These are phyloP conservation scores for Lichina pygmaea DNA, from an alignment of 495 filamentous ascomycete species.

Conservation along the genomic window DNA sequence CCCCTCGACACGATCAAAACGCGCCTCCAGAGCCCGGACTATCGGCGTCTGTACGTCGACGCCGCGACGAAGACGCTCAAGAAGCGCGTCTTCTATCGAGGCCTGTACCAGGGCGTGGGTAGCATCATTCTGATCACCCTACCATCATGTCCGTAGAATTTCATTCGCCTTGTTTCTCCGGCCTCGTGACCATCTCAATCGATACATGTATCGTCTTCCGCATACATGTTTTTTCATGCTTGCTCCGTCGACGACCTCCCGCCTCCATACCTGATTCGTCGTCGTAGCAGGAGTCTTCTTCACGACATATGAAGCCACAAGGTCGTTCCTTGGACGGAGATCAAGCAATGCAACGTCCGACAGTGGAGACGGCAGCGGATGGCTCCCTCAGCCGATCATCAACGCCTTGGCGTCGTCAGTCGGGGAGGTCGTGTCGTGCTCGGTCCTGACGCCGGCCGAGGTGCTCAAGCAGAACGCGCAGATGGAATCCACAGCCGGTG, in stretches of 20 bases:
- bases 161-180: background rate
- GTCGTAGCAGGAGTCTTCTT: slow-evolving; percentile 60
- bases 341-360: slow-evolving; percentile 13
- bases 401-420: slow-evolving; percentile 43
- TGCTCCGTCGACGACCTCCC: too few relatives aligned
- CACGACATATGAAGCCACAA: slow-evolving; percentile 59
- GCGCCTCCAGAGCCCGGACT: slow-evolving; percentile 52
- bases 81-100: slow-evolving; percentile 31
- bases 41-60: slow-evolving; percentile 31
- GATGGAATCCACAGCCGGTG: slow-evolving; percentile 21
- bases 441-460: slow-evolving; percentile 70
- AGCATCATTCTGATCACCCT: slow-evolving; percentile 72
- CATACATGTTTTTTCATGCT: background rate
- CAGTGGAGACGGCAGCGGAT: slow-evolving; percentile 5
- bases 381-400: slow-evolving; percentile 32
- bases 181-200: background rate
- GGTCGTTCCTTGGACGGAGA: slow-evolving; percentile 19
- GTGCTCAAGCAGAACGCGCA: slow-evolving; percentile 89
- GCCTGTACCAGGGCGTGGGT: slow-evolving; percentile 71
- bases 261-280: background rate
- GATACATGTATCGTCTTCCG: background rate
- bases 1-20: slow-evolving; percentile 73
- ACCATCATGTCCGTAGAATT: slow-evolving; percentile 35
- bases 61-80: slow-evolving; percentile 23
- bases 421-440: slow-evolving; percentile 58